phyloP scores from a whole-genome alignment of 345 rosid species.

The Populus pruinosa region DNA sequence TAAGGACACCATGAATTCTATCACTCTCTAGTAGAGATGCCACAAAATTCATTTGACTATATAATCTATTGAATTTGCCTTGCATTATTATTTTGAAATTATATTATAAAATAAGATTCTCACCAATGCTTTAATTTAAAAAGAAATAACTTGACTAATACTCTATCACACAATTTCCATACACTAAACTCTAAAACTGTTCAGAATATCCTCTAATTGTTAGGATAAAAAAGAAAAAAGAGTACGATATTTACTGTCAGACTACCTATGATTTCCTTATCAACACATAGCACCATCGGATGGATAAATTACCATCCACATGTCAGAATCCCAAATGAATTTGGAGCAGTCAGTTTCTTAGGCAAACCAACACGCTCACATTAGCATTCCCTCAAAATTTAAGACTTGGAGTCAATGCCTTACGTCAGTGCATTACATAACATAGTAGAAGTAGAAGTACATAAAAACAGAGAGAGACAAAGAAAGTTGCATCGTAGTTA shows the following conservation, averaged over 20 bases:
- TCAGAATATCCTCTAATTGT: no score
- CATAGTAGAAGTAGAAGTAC: background rate
- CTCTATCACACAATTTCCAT: no score
- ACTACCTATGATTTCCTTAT: no score
- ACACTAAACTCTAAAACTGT: no score
- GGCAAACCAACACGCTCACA: background rate
- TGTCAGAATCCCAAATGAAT: background rate
- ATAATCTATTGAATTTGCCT: background rate
- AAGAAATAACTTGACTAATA: no score
- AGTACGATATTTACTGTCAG: no score
- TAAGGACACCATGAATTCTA: background rate
- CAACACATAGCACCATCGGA: background rate
- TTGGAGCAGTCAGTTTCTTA: background rate
- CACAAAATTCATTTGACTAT: background rate
- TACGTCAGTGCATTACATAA: background rate
- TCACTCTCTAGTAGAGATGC: background rate
- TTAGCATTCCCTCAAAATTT: background rate
- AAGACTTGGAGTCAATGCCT: slow-evolving; percentile 12
- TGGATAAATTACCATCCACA: background rate
- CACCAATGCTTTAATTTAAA: no score
- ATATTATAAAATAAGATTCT: no score
- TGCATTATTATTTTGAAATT: background rate
- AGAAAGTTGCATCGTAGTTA: background rate
- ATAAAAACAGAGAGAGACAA: background rate
- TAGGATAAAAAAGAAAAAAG: no score